Percentiles rank a stretch among this genome's conserved stretches.
phyloP scores from a whole-genome alignment of 1,139 yeast species.

The Candida sp. region DNA sequence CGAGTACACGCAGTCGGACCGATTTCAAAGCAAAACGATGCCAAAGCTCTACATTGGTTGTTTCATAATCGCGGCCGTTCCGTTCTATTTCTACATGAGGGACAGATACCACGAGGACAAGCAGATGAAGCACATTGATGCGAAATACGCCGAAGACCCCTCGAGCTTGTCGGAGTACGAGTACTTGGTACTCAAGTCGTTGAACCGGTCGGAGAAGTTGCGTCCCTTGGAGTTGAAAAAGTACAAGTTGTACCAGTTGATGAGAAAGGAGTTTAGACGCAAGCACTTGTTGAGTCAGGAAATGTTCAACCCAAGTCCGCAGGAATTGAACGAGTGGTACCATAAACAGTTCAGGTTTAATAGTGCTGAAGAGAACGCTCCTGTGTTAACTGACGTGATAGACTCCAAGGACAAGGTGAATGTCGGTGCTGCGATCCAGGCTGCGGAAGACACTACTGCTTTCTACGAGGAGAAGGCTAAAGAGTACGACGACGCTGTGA shows the following conservation, averaged over 20 bases:
- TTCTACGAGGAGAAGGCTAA: constrained; percentile 82
- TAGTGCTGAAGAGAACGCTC: constrained; percentile 23
- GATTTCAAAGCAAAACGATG: constrained; percentile 40
- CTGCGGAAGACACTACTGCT: constrained; percentile 81
- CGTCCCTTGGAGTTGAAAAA: constrained; percentile 62
- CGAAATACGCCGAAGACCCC: constrained; percentile 44
- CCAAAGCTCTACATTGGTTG: constrained; percentile 58
- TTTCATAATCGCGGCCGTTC: constrained; percentile 57
- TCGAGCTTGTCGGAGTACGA: constrained; percentile 62
- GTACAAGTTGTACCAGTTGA: constrained; percentile 53
- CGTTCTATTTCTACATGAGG: constrained; percentile 70
- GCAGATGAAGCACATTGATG: constrained; percentile 53
- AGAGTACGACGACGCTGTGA: constrained; percentile 81
- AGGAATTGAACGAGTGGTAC: constrained; percentile 50
- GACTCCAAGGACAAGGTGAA: constrained; percentile 13
- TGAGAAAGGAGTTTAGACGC: constrained; percentile 57
- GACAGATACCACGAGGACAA: constrained; percentile 69
- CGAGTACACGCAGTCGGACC: constrained; percentile 35
- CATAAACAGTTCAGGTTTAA: constrained; percentile 37
- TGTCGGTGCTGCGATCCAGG: constrained; percentile 51
- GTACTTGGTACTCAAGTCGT: constrained; percentile 58
- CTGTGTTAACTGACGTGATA: constrained; percentile 25
- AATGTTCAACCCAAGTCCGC: constrained; percentile 57
- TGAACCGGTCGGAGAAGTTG: constrained; percentile 46
- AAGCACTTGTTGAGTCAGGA: constrained; percentile 47